Evolutionary conservation across 805 yeast genomes (phyloP), one percentile per base, ranked within the genome.

Genomic region (Hanseniaspora lachancei): DNA sequence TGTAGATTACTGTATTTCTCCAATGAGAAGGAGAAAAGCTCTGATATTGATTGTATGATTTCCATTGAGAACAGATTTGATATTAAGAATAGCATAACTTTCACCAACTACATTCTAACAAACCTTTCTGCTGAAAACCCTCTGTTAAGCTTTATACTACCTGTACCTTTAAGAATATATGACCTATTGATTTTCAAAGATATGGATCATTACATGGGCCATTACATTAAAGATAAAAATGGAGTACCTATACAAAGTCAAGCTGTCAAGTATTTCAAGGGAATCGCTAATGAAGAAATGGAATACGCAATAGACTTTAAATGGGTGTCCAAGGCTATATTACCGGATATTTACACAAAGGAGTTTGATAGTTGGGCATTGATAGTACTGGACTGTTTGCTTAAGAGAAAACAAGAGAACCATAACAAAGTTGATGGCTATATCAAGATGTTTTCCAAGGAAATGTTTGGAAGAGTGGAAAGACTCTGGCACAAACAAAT

Each of bases 311-410:
- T 69, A 47, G 81, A 86, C 1, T 39, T 38, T 8, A 74, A 80
- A 49, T 93, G 98, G 98, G 93, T 86, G 57, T 75, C 93, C 21
- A 78, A 79, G 57, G 72, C 78, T 36, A 86, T 79, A 60, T 69
- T 93, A 43, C 97, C 99, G 0, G 67, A 74, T 1, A 76, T 88
- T 18, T 77, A 84, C 59, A 91, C 81, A 62, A 77, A 77, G 7
- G 97, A 93, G 65, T 89, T 93, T 71, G 84, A 82, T 48, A 93
- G 84, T 61, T 93, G 96, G 96, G 71, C 86, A 41, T 71, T 81
- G 46, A 78, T 87, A 58, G 82, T 88, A 62, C 68, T 89, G 63
- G 93, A 86, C 66, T 72, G 84, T 1, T 70, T 88, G 60, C 72
- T 81, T 38, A 79, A 78, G 57, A 70, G 72, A 47, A 84, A 86